Evolutionary conservation across 208 protist genomes (phyloP).

Genomic region (Wallacemonas rigidus): DNA sequence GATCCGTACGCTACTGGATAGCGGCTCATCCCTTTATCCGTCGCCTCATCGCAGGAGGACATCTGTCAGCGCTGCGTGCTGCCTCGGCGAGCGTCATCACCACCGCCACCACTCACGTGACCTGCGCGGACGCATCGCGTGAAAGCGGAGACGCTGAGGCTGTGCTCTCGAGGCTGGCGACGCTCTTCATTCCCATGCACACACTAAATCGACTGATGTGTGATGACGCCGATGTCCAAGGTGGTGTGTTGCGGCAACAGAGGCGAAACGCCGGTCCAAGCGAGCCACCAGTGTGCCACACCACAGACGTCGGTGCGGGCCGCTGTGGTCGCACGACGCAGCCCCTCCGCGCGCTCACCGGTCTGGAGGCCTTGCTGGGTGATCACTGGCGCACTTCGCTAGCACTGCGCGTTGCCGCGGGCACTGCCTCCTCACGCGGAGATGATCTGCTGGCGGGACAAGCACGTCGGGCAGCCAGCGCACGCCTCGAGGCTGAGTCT

Average conservation of each 20-base stretch:
- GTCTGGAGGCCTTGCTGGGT: conserved; percentile 6
- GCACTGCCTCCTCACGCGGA: no score
- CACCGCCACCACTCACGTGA: neutral
- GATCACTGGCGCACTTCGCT: conserved; percentile 13
- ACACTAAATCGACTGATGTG: conserved; percentile 4
- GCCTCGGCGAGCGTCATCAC: neutral
- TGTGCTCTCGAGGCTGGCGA: neutral
- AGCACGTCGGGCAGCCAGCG: neutral
- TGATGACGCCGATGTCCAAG: neutral
- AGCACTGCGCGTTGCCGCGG: neutral
- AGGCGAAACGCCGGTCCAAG: neutral
- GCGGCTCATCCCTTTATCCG: conserved; percentile 53
- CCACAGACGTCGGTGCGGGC: neutral
- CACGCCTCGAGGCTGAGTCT: neutral
- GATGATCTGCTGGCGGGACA: neutral
- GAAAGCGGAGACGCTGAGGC: neutral
- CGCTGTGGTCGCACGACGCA: neutral
- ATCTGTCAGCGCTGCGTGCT: conserved; percentile 26
- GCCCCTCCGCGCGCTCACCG: neutral
- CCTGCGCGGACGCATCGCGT: no score
- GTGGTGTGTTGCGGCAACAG: neutral
- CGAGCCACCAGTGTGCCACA: neutral
- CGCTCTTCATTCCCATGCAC: neutral
- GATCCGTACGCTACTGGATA: conserved; percentile 19
- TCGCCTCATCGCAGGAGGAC: conserved; percentile 45